Conservation (phyloP, 306 rosid species). For the Nissolia schottii region DNA sequence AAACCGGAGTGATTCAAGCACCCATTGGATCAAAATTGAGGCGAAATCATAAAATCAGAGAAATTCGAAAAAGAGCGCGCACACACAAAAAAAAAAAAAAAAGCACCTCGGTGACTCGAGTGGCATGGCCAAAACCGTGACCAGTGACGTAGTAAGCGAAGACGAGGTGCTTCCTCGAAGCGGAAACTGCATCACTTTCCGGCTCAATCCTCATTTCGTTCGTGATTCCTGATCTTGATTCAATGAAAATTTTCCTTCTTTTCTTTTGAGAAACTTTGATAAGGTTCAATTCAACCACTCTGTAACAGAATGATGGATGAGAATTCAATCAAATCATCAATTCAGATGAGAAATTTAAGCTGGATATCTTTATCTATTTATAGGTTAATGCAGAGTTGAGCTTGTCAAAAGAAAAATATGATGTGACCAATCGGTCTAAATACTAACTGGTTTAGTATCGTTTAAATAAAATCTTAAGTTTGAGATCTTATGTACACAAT, state of each 20-base stretch:
- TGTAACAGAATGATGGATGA: not conserved
- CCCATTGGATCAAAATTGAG: not conserved
- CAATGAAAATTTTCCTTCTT: not conserved
- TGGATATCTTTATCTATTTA: too few relatives aligned
- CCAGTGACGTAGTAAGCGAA: conserved; percentile 95
- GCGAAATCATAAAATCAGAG: not conserved
- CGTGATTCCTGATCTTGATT: not conserved
- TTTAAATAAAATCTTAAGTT: too few relatives aligned
- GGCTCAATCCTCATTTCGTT: conserved; percentile 59
- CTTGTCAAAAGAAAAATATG: too few relatives aligned
- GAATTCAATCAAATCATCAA: not conserved
- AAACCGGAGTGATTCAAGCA: not conserved
- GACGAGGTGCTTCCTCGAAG: conserved; percentile 70
- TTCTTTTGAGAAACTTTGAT: too few relatives aligned
- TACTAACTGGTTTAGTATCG: too few relatives aligned
- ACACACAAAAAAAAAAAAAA: not conserved
- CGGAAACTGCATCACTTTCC: conserved; percentile 66
- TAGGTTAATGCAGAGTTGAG: too few relatives aligned
- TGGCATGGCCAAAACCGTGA: conserved; percentile 96
- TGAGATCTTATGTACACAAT: too few relatives aligned
- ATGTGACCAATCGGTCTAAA: too few relatives aligned
- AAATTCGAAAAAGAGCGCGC: not conserved
- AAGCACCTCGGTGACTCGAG: conserved; percentile 84
- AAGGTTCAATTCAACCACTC: not conserved
- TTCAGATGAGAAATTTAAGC: not conserved